These are phyloP conservation scores for Umbelopsis sp. DNA, from an alignment of 192 early-diverging fungal genomes.

Conservation along the genomic window DNA sequence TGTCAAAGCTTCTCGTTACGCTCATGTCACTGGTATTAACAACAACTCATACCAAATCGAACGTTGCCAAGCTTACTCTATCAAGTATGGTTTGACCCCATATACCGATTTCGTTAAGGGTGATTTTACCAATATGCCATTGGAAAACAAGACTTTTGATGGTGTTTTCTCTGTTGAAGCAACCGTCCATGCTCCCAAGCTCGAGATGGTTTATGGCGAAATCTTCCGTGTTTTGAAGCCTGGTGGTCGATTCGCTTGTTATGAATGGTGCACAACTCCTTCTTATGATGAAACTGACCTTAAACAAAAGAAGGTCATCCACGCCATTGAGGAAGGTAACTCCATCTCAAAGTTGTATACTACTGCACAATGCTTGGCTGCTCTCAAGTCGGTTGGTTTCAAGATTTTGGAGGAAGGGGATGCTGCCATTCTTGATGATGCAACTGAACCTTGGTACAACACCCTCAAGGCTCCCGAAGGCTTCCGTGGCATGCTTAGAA, in stretches of 20 bases:
- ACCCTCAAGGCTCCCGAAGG: slow-evolving; percentile 49
- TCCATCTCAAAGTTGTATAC: slow-evolving; percentile 81
- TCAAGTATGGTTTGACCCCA: slow-evolving; percentile 64
- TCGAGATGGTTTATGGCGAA: slow-evolving; percentile 82
- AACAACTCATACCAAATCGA: slow-evolving; percentile 94
- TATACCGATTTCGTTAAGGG: slow-evolving; percentile 71
- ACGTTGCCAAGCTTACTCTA: slow-evolving; percentile 72
- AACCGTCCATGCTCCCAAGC: slow-evolving; percentile 79
- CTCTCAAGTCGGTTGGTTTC: slow-evolving; percentile 77
- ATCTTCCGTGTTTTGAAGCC: slow-evolving; percentile 89
- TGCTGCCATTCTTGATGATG: slow-evolving; percentile 49
- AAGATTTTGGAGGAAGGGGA: slow-evolving; percentile 70
- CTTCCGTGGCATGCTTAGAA: slow-evolving; percentile 39
- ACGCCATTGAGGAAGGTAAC: slow-evolving; percentile 86
- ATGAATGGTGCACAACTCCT: slow-evolving; percentile 91
- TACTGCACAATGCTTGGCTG: slow-evolving; percentile 68
- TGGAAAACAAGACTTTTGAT: slow-evolving; percentile 73
- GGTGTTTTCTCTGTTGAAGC: slow-evolving; percentile 89
- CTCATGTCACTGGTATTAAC: slow-evolving; percentile 85
- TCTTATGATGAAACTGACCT: slow-evolving; percentile 77
- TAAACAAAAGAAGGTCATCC: slow-evolving; percentile 70
- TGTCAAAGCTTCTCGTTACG: slow-evolving; percentile 65
- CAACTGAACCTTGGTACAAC: slow-evolving; percentile 65
- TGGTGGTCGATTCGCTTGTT: slow-evolving; percentile 82
- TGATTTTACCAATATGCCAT: slow-evolving; percentile 83